These are phyloP conservation scores for Butyriboletus loyo DNA, from an alignment of 768 basidiomycete species.

Conservation along the genomic window DNA sequence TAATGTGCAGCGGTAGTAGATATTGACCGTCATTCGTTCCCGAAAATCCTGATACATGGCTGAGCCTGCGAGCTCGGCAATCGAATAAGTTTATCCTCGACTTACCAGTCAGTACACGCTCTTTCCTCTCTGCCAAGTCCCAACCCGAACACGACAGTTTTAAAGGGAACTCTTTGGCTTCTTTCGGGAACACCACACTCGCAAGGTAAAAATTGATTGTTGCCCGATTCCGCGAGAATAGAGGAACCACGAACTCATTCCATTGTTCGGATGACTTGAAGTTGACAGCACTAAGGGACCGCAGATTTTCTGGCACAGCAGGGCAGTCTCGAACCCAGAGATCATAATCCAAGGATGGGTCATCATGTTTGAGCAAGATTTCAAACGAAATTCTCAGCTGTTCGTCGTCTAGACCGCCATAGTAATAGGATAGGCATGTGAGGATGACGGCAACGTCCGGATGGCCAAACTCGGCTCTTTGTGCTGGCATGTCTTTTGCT, in stretches of 20 bases:
- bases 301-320: constrained; percentile 21
- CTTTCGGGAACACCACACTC: constrained; percentile 36
- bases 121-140: constrained; percentile 33
- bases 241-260: constrained; percentile 17
- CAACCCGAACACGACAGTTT: constrained; percentile 36
- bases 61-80: neutral
- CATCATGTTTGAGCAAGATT: too few species aligned
- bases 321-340: constrained; percentile 26
- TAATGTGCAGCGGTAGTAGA: constrained; percentile 34
- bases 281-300: constrained; percentile 22
- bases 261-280: constrained; percentile 29
- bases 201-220: constrained; percentile 38
- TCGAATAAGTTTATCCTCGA: neutral
- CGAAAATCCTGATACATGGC: constrained; percentile 30
- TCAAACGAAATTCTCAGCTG: too few species aligned
- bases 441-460: too few species aligned
- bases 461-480: too few species aligned
- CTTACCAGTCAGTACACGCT: constrained; percentile 17
- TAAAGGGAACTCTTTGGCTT: constrained; percentile 35
- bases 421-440: too few species aligned
- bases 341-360: constrained; percentile 28
- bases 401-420: too few species aligned
- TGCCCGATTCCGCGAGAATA: constrained; percentile 28
- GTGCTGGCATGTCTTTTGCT: too few species aligned
- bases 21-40: constrained; percentile 42